Evolutionary conservation across 139 green algal species (phyloP).

Genomic region (Closterium sp.): DNA sequence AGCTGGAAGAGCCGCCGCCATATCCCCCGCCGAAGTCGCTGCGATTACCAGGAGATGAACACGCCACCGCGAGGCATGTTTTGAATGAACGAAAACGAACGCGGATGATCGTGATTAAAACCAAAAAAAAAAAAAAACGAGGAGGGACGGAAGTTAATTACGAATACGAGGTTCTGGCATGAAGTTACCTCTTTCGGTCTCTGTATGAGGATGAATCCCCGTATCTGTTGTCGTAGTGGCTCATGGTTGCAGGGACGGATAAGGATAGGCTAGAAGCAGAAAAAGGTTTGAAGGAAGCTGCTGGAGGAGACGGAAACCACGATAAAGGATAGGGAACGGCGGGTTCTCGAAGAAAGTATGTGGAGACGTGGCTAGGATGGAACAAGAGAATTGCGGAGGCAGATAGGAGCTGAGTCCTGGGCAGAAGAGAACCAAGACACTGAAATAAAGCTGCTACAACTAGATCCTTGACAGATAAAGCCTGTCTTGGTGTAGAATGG

Average conservation of each 20-base stretch:
- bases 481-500: neutral
- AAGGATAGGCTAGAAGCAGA: neutral
- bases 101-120: neutral
- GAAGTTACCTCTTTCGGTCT: conserved; percentile 42
- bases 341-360: no score
- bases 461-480: no score
- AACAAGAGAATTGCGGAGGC: neutral
- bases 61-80: neutral
- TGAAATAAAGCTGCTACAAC: no score
- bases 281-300: neutral
- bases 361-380: neutral
- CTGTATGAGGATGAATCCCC: conserved; percentile 37
- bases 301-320: neutral
- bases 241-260: conserved; percentile 25
- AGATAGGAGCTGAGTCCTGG: neutral
- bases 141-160: neutral
- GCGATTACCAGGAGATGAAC: conserved; percentile 2
- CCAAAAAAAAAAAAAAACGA: neutral
- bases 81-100: neutral
- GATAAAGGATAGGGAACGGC: neutral
- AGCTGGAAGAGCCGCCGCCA: conserved; percentile 4
- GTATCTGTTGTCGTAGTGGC: conserved; percentile 32
- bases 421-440: neutral
- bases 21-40: conserved; percentile 35
- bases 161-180: neutral